Percentiles rank a stretch among this genome's conserved stretches.
Conservation (phyloP, 1,139 yeast genomes). For the Groenewaldozyma auringiensis region DNA sequence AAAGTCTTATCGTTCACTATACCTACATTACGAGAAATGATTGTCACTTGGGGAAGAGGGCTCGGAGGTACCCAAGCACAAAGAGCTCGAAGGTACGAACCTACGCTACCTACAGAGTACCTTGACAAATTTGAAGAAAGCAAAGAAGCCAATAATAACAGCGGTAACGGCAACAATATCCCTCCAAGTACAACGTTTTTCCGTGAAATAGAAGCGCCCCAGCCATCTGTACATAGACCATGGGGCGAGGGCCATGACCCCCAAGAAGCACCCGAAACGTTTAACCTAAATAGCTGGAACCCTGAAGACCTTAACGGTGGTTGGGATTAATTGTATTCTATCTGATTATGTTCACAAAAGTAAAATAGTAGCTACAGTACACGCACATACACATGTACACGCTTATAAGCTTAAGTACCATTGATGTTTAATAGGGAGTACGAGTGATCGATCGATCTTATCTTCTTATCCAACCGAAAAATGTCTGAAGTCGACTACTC, state of each 20-base stretch:
- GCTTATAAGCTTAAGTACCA: too few species aligned
- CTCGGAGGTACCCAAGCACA: slow-evolving; percentile 32
- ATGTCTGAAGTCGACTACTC: slow-evolving; percentile 46
- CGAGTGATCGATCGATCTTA: too few species aligned
- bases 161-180: slow-evolving; percentile 5
- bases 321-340: slow-evolving; percentile 13
- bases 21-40: slow-evolving; percentile 36
- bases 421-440: too few species aligned
- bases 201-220: slow-evolving; percentile 20
- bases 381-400: too few species aligned
- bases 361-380: neutral
- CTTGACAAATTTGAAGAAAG: slow-evolving; percentile 30
- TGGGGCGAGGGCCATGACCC: slow-evolving; percentile 22
- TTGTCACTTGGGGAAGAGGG: slow-evolving; percentile 38
- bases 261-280: slow-evolving; percentile 18
- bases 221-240: slow-evolving; percentile 24
- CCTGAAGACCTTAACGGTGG: slow-evolving; percentile 17
- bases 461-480: too few species aligned
- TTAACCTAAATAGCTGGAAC: slow-evolving; percentile 15
- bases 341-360: too few species aligned
- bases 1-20: slow-evolving; percentile 30
- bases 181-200: slow-evolving; percentile 16
- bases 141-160: neutral
- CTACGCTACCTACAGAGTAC: slow-evolving; percentile 34
- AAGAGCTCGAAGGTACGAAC: slow-evolving; percentile 33